phyloP scores from a whole-genome alignment of 2,329 filamentous ascomycete genomes.

The Diaporthe citri region DNA sequence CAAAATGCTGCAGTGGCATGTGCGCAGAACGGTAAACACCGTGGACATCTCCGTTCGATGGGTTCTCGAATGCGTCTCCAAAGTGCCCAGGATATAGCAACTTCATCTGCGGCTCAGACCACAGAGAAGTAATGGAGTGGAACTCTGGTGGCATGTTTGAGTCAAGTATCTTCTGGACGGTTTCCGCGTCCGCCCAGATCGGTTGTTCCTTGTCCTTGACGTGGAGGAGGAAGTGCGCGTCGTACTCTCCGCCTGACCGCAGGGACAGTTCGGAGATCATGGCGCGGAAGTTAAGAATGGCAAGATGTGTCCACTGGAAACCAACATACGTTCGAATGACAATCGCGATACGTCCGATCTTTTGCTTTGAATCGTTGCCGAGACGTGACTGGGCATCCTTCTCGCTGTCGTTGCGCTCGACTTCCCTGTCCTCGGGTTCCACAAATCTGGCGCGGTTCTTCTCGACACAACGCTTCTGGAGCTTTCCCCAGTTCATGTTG shows the following conservation, averaged over 20 bases:
- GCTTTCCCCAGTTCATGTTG: slow-evolving; percentile 66
- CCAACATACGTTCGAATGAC: slow-evolving; percentile 85
- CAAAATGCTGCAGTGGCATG: slow-evolving; percentile 74
- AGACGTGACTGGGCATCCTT: slow-evolving; percentile 31
- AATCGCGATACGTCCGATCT: slow-evolving; percentile 75
- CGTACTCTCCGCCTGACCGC: slow-evolving; percentile 84
- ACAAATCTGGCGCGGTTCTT: slow-evolving; percentile 75
- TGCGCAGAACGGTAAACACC: slow-evolving; percentile 78
- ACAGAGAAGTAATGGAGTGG: slow-evolving; percentile 82
- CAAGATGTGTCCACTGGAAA: slow-evolving; percentile 82
- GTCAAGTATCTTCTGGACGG: slow-evolving; percentile 78
- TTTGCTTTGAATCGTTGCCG: slow-evolving; percentile 46
- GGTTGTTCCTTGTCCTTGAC: slow-evolving; percentile 83
- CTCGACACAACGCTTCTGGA: slow-evolving; percentile 66
- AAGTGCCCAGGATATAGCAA: slow-evolving; percentile 80
- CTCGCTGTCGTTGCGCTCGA: slow-evolving; percentile 40
- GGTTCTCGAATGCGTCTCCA: slow-evolving; percentile 74
- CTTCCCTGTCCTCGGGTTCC: slow-evolving; percentile 50
- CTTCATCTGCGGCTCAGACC: slow-evolving; percentile 88
- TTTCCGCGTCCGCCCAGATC: slow-evolving; percentile 84
- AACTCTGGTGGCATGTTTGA: slow-evolving; percentile 80
- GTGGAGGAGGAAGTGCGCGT: slow-evolving; percentile 85
- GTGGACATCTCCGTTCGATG: slow-evolving; percentile 69
- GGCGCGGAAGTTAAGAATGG: slow-evolving; percentile 84
- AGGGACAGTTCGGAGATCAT: slow-evolving; percentile 84